These are phyloP conservation scores for Aleurites moluccanus DNA, from an alignment of 441 rosid species.

Conservation along the genomic window DNA sequence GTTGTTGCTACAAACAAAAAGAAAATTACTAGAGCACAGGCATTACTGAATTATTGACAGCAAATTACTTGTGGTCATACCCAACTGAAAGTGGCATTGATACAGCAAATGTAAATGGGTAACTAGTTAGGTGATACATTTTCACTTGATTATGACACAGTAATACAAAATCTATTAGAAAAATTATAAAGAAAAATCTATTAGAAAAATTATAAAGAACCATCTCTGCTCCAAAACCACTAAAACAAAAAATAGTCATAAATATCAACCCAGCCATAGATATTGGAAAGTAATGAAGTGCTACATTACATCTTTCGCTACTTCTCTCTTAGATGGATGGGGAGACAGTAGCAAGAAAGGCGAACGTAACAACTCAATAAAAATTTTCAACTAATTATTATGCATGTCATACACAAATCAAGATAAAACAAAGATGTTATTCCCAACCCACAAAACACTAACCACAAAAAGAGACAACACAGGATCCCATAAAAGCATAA, in stretches of 20 bases:
- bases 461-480: not conserved
- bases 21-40: constrained; percentile 20
- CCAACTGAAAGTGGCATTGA: constrained; percentile 7
- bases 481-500: not conserved
- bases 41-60: constrained; percentile 19
- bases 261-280: not conserved
- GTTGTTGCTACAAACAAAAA: constrained; percentile 78
- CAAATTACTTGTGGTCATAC: not conserved
- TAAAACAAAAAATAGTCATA: not conserved
- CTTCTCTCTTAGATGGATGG: not conserved
- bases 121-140: not conserved
- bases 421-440: not conserved
- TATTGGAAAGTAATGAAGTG: not conserved
- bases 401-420: not conserved
- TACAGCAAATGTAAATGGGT: not conserved
- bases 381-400: not conserved
- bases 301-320: not conserved
- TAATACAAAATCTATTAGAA: not conserved
- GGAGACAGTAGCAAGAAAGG: not conserved
- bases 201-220: not conserved
- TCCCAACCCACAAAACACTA: not conserved
- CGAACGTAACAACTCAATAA: not conserved
- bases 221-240: not conserved
- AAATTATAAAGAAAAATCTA: not conserved
- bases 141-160: constrained; percentile 1